Evolutionary conservation across 257 asterid genomes (phyloP), one percentile per base, ranked within the genome.

Genomic region (Primulina tabacum): DNA sequence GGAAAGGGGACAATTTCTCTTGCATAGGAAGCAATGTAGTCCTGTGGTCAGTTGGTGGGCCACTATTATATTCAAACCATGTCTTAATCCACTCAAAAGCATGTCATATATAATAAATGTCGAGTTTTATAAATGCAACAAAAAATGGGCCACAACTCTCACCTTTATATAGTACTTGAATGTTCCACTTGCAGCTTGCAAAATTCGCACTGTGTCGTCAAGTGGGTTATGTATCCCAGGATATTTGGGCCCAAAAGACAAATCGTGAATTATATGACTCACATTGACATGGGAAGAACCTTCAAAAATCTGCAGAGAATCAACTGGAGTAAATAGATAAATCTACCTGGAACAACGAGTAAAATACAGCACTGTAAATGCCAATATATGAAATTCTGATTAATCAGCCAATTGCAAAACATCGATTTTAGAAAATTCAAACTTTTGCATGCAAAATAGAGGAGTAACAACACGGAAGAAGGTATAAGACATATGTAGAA

Each of bases 111-210:
- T 50, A 50, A 69, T 43, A 29, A 9, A 33, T n/a, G 30, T 4
- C 4, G 14, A 43, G 55, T 43, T 7, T 67, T 32, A 35, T 14
- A 67, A 38, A 62, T 70, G 58, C 59, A 73, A 11, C 37, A 61
- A 20, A 72, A 24, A 30, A 50, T 34, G 28, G 14, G 56, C 35
- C 63, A 64, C 67, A 65, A 53, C 56, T 40, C 83, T 47, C 75
- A 93, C 99, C 97, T 94, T 94, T 73, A 94, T 91, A 82, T 94
- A 94, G 79, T 94, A 94, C 83, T 94, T 94, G 88, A 94, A 94
- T 71, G 99, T 90, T 77, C 99, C 97, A 77, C 97, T 91, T 37
- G 95, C 71, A 69, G 79, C 96, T 64, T 68, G 97, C 88, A 94
- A 82, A 71, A 85, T 91, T 68, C 99, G 85, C 60, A 43, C 60